phyloP scores from a whole-genome alignment of 768 basidiomycete species.

The Suillus lakei region DNA sequence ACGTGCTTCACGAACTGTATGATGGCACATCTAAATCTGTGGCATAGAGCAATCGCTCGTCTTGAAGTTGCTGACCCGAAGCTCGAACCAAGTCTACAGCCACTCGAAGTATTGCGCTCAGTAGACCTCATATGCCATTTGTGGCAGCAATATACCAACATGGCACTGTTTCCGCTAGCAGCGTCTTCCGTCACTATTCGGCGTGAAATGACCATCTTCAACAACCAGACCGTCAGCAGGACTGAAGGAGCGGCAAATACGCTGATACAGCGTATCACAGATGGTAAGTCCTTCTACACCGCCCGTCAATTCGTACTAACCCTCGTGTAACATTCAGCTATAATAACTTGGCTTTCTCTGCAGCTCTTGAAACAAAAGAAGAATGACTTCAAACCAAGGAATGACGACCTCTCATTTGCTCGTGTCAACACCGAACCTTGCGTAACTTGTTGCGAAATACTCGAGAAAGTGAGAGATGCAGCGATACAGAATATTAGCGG shows the following conservation, averaged over 20 bases:
- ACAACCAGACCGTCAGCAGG: slow-evolving; percentile 83
- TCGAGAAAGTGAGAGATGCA: slow-evolving; percentile 81
- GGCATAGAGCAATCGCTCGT: slow-evolving; percentile 63
- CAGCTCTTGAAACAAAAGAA: slow-evolving; percentile 93
- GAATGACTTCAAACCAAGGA: slow-evolving; percentile 94
- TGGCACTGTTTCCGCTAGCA: slow-evolving; percentile 87
- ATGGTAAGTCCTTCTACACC: slow-evolving; percentile 56
- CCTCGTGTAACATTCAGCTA: slow-evolving; percentile 45
- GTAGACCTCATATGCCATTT: slow-evolving; percentile 92
- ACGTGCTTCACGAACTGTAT: slow-evolving; percentile 31
- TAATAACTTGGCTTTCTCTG: slow-evolving; percentile 72
- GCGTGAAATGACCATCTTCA: slow-evolving; percentile 92
- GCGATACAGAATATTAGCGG: slow-evolving; percentile 82
- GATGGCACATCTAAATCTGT: slow-evolving; percentile 8
- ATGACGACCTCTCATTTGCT: slow-evolving; percentile 95
- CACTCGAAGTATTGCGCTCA: slow-evolving; percentile 64
- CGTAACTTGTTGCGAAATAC: slow-evolving; percentile 77
- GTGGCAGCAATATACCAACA: slow-evolving; percentile 96
- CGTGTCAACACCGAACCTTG: slow-evolving; percentile 96
- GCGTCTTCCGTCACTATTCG: slow-evolving; percentile 84
- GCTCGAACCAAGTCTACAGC: slow-evolving; percentile 77
- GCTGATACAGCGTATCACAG: slow-evolving; percentile 80
- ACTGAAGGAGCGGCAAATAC: slow-evolving; percentile 84
- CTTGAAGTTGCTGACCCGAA: slow-evolving; percentile 78
- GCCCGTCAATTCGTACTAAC: neutral